These are phyloP conservation scores for Leishmania tropica DNA, from an alignment of 208 protist genomes.

Conservation along the genomic window DNA sequence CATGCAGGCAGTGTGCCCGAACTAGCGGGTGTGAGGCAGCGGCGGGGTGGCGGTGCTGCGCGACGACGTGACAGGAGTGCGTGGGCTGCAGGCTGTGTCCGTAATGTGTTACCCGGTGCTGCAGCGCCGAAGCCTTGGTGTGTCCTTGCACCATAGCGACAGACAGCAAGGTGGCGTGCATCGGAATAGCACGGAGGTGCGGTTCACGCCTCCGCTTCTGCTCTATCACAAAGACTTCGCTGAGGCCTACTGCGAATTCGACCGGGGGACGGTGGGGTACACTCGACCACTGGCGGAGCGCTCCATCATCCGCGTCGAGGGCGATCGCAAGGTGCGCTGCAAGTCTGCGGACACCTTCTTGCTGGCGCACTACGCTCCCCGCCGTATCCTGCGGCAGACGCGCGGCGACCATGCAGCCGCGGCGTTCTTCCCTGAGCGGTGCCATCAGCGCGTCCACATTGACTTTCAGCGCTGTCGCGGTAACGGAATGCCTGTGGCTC, in stretches of 20 bases:
- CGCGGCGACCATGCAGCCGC: background rate
- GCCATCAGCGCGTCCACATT: slow-evolving; percentile 11
- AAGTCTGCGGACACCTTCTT: slow-evolving; percentile 5
- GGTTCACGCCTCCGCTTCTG: slow-evolving; percentile 7
- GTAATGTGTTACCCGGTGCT: background rate
- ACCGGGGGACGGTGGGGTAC: slow-evolving; percentile 33
- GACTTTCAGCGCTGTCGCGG: slow-evolving; percentile 32
- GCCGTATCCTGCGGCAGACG: background rate
- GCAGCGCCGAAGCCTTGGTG: slow-evolving; percentile 10
- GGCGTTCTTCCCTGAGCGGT: slow-evolving; percentile 4
- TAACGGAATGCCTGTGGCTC: background rate
- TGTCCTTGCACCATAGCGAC: background rate
- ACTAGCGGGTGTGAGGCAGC: too few species aligned
- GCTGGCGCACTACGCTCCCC: background rate
- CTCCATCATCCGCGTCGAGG: slow-evolving; percentile 17
- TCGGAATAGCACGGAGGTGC: background rate
- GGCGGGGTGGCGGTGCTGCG: too few species aligned
- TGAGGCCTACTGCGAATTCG: slow-evolving; percentile 35
- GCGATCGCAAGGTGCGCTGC: background rate
- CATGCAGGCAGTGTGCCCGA: too few species aligned
- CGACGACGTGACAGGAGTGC: background rate
- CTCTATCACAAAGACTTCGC: too few species aligned
- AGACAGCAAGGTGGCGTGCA: background rate
- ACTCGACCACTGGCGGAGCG: slow-evolving; percentile 39
- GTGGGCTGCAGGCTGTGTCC: background rate